These are phyloP conservation scores for Pleurostoma richardsiae DNA, from an alignment of 2,329 filamentous ascomycete species.

Conservation along the genomic window DNA sequence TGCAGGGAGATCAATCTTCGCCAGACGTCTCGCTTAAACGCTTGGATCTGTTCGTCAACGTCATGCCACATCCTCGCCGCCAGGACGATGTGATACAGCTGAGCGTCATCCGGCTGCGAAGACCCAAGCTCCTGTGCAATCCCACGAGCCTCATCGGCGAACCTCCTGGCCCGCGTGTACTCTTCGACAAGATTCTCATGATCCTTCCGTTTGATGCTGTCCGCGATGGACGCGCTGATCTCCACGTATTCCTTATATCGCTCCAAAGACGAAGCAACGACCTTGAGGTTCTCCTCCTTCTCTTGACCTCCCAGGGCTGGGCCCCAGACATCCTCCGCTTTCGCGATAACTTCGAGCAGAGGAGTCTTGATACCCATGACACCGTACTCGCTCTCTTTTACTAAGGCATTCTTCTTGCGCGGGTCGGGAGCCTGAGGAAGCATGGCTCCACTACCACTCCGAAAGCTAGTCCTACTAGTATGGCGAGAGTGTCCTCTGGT, in stretches of 20 bases:
- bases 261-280: conserved; percentile 70
- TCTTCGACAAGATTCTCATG: conserved; percentile 84
- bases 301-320: conserved; percentile 87
- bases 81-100: conserved; percentile 81
- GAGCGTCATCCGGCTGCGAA: conserved; percentile 63
- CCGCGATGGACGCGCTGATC: conserved; percentile 69
- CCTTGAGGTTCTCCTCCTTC: conserved; percentile 81
- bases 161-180: conserved; percentile 76
- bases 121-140: conserved; percentile 55
- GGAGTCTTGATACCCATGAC: conserved; percentile 84
- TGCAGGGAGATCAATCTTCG: conserved; percentile 69
- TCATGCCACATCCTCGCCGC: conserved; percentile 95
- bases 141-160: conserved; percentile 71
- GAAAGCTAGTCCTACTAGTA: conserved; percentile 62
- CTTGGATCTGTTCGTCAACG: conserved; percentile 78
- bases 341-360: conserved; percentile 82
- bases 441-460: conserved; percentile 41
- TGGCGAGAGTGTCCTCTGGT: conserved; percentile 56
- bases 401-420: conserved; percentile 80
- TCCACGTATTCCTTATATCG: conserved; percentile 79
- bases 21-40: conserved; percentile 89
- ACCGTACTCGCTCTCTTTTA: conserved; percentile 90
- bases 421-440: conserved; percentile 42
- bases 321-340: conserved; percentile 96
- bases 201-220: conserved; percentile 86